These are phyloP conservation scores for Volvox reticuliferus DNA, from an alignment of 139 green algal genomes.

Conservation along the genomic window DNA sequence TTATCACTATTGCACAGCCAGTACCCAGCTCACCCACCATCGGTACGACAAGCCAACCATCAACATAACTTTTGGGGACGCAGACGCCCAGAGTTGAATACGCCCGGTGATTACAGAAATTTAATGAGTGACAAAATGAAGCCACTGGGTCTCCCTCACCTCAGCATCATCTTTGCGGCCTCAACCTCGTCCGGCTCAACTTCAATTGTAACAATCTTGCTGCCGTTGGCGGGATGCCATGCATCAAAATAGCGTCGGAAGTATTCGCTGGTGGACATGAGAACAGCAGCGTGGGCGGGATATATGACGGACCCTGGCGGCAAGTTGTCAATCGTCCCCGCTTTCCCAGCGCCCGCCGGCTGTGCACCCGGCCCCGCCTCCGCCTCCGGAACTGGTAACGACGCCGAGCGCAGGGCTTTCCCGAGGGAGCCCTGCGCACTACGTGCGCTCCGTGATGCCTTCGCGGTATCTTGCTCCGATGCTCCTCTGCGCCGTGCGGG, in stretches of 20 bases:
- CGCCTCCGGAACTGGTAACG: not conserved
- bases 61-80: too few species aligned
- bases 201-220: not conserved
- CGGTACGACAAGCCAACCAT: too few species aligned
- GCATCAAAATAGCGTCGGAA: not conserved
- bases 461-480: not conserved
- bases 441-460: not conserved
- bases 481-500: not conserved
- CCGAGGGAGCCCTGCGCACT: not conserved
- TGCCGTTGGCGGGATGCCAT: not conserved
- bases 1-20: too few species aligned
- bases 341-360: not conserved
- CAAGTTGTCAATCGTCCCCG: not conserved
- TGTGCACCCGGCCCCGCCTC: not conserved
- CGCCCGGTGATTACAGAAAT: too few species aligned
- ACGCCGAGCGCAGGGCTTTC: not conserved
- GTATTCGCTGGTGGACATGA: constrained; percentile 28
- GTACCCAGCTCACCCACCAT: too few species aligned
- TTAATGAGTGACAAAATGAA: too few species aligned
- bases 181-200: constrained; percentile 30
- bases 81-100: too few species aligned
- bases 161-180: constrained; percentile 18
- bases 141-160: not conserved
- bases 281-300: constrained; percentile 10
- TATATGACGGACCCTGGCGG: not conserved